Evolutionary conservation across 2,329 filamentous ascomycete genomes (phyloP).

Genomic region (Myriosclerotinia duriaeana): DNA sequence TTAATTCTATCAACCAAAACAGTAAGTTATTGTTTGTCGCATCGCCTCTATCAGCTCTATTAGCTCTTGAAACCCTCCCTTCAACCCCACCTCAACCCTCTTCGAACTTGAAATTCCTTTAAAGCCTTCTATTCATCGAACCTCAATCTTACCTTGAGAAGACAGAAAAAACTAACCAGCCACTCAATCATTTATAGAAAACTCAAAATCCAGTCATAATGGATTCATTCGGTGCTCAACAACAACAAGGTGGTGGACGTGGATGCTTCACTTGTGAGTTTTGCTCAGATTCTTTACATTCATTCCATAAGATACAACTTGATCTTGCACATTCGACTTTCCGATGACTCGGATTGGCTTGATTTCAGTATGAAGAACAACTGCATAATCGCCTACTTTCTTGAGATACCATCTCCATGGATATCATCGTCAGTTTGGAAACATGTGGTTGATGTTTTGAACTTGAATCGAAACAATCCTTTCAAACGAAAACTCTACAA

Average conservation of each 20-base stretch:
- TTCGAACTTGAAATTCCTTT: slow-evolving; percentile 12
- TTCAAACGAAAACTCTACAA: slow-evolving; percentile 12
- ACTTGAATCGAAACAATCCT: not conserved
- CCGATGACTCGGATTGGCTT: no score
- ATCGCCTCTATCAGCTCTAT: not conserved
- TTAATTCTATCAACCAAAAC: slow-evolving; percentile 1
- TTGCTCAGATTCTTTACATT: slow-evolving; percentile 19
- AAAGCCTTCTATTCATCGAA: not conserved
- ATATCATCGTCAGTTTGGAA: not conserved
- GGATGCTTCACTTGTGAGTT: slow-evolving; percentile 55
- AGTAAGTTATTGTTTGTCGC: slow-evolving; percentile 12
- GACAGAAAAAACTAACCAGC: slow-evolving; percentile 18
- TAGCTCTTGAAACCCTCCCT: not conserved
- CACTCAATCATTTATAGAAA: slow-evolving; percentile 25
- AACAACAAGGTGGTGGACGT: slow-evolving; percentile 39
- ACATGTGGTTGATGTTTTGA: not conserved
- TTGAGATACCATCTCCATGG: not conserved
- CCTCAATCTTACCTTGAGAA: not conserved
- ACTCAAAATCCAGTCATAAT: slow-evolving; percentile 30
- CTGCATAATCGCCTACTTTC: not conserved
- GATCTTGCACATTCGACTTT: not conserved
- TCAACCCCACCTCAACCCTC: slow-evolving; percentile 22
- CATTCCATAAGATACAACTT: slow-evolving; percentile 22
- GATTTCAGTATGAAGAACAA: not conserved
- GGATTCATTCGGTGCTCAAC: slow-evolving; percentile 36